phyloP scores from a whole-genome alignment of 129 eudicot species.

The Artemisia argyi region DNA sequence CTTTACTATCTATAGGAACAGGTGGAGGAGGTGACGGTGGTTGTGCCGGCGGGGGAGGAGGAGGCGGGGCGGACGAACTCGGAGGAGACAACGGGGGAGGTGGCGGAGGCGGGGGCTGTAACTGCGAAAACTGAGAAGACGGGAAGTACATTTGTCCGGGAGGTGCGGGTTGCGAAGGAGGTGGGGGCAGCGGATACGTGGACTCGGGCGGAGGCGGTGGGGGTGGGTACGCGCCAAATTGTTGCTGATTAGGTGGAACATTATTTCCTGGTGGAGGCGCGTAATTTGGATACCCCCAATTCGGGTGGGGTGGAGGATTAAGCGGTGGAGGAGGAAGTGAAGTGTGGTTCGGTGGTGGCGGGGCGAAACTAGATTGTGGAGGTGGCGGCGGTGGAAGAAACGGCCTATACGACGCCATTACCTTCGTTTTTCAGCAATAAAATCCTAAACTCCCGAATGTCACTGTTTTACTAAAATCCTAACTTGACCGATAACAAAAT shows the following conservation, averaged over 20 bases:
- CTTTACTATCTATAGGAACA: slow-evolving; percentile 23
- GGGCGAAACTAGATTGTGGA: slow-evolving; percentile 55
- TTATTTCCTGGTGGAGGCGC: slow-evolving; percentile 21
- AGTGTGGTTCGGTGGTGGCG: slow-evolving; percentile 59
- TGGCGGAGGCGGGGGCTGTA: slow-evolving; percentile 52
- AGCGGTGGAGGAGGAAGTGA: slow-evolving; percentile 44
- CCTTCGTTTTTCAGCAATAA: too few relatives aligned
- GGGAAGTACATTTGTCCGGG: slow-evolving; percentile 60
- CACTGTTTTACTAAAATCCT: slow-evolving; percentile 33
- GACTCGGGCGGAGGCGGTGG: slow-evolving; percentile 37
- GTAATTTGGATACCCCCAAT: slow-evolving; percentile 57
- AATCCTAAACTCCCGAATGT: background rate
- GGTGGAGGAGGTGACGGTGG: slow-evolving; percentile 79
- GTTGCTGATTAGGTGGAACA: slow-evolving; percentile 46
- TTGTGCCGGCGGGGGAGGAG: slow-evolving; percentile 56
- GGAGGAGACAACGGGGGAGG: slow-evolving; percentile 57
- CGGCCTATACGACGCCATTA: slow-evolving; percentile 89
- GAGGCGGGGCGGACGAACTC: slow-evolving; percentile 51
- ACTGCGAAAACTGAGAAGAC: slow-evolving; percentile 68
- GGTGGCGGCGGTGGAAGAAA: slow-evolving; percentile 87
- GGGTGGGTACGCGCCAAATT: slow-evolving; percentile 25
- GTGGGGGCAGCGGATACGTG: slow-evolving; percentile 35
- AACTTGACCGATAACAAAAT: background rate
- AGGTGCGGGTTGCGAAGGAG: slow-evolving; percentile 46
- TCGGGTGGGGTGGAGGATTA: too few relatives aligned